These are phyloP conservation scores for Neopestalotiopsis clavispora DNA, from an alignment of 2,329 filamentous ascomycete species.

Conservation along the genomic window DNA sequence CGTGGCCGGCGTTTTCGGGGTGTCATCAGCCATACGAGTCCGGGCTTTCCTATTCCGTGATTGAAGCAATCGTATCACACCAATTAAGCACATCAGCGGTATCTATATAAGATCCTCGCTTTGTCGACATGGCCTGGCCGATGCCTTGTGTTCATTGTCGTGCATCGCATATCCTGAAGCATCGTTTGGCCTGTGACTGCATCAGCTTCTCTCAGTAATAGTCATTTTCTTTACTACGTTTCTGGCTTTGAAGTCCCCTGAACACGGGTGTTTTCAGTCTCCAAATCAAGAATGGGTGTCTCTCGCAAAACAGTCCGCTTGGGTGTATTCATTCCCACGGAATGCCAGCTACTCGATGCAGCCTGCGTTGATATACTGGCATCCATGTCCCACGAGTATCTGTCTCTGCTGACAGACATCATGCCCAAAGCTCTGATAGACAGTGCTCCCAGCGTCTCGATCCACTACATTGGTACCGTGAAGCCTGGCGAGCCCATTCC, in stretches of 20 bases:
- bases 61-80: background rate
- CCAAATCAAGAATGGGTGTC: background rate
- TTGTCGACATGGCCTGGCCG: background rate
- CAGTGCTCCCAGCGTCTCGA: slow-evolving; percentile 47
- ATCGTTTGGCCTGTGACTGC: background rate
- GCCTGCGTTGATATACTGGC: slow-evolving; percentile 56
- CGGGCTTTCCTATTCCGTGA: background rate
- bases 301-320: slow-evolving; percentile 41
- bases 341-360: slow-evolving; percentile 54
- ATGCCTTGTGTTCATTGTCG: background rate
- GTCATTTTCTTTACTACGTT: background rate
- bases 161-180: background rate
- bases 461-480: slow-evolving; percentile 52
- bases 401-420: slow-evolving; percentile 36
- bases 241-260: background rate
- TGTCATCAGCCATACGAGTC: background rate
- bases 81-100: background rate
- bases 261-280: background rate
- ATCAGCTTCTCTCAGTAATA: background rate
- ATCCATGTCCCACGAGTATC: slow-evolving; percentile 50
- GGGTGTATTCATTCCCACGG: slow-evolving; percentile 55
- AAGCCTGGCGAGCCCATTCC: slow-evolving; percentile 40
- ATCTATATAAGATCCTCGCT: background rate
- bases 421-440: slow-evolving; percentile 42
- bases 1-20: background rate